phyloP scores from a whole-genome alignment of 2,329 filamentous ascomycete genomes.

The Fusarium buxicola region DNA sequence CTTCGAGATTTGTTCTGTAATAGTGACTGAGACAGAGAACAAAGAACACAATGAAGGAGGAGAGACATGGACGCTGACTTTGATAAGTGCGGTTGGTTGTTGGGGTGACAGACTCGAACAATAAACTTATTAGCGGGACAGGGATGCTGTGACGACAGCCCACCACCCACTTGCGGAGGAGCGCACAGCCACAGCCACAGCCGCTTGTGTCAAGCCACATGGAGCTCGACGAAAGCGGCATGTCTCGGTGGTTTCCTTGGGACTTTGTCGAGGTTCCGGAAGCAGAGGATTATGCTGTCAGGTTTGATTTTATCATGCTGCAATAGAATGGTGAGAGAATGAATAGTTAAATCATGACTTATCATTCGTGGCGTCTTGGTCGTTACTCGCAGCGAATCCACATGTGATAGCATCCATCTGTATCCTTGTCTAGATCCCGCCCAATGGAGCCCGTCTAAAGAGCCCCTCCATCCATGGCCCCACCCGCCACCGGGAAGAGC shows the following conservation, averaged over 20 bases:
- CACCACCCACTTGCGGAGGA: slow-evolving; percentile 21
- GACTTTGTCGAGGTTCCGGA: no score
- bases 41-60: slow-evolving; percentile 16
- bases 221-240: neutral
- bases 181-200: slow-evolving; percentile 29
- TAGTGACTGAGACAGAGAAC: slow-evolving; percentile 9
- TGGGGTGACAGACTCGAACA: slow-evolving; percentile 24
- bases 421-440: slow-evolving; percentile 26
- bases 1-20: neutral
- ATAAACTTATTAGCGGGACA: slow-evolving; percentile 9
- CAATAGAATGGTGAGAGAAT: no score
- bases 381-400: neutral
- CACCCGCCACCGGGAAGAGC: slow-evolving; percentile 20
- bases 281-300: no score
- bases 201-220: slow-evolving; percentile 22
- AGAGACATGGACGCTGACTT: neutral
- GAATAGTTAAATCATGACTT: neutral
- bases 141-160: neutral
- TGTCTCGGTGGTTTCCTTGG: neutral
- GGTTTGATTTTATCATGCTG: no score
- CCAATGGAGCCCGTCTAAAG: slow-evolving; percentile 10
- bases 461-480: slow-evolving; percentile 24
- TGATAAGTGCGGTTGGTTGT: slow-evolving; percentile 23
- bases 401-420: slow-evolving; percentile 24
- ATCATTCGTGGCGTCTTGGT: neutral